Conservation (phyloP, 202 grass and related monocot genomes). For the Hordeum pubiflorum region DNA sequence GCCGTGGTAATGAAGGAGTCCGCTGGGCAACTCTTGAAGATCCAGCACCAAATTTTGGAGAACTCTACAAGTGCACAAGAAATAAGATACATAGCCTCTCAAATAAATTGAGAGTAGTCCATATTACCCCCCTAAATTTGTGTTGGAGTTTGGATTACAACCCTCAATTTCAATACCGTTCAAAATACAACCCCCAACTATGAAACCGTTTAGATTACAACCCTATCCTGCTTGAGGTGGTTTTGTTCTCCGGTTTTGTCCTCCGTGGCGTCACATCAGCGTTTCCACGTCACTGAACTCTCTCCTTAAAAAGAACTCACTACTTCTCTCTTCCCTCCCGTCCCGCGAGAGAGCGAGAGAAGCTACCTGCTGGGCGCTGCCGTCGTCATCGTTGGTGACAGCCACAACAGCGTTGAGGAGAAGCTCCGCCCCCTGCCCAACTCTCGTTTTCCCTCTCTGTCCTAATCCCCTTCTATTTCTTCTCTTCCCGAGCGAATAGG, state of each 20-base stretch:
- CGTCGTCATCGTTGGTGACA: not conserved
- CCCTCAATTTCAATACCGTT: too few species aligned
- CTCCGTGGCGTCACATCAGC: not conserved
- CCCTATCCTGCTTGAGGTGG: not conserved
- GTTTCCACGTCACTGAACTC: not conserved
- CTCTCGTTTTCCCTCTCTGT: not conserved
- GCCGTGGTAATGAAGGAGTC: constrained; percentile 25
- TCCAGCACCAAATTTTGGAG: constrained; percentile 36
- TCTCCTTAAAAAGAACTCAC: not conserved
- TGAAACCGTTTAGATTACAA: too few species aligned
- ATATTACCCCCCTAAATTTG: too few species aligned
- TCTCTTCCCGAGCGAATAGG: not conserved
- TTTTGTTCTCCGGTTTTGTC: not conserved
- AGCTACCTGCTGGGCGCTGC: not conserved
- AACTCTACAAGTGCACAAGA: constrained; percentile 27
- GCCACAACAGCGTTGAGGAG: not conserved
- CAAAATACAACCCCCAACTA: too few species aligned
- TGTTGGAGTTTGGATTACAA: too few species aligned
- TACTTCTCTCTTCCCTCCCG: not conserved
- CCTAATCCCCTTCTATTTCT: not conserved
- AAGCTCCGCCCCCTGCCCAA: not conserved
- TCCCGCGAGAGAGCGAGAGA: not conserved
- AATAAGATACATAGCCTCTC: not conserved
- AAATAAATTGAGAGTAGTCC: not conserved
- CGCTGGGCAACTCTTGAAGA: constrained; percentile 50